Percentiles rank a stretch among this genome's conserved stretches.
These are phyloP conservation scores for Serendipita sp. DNA, from an alignment of 1,284 basidiomycete species.

Conservation along the genomic window DNA sequence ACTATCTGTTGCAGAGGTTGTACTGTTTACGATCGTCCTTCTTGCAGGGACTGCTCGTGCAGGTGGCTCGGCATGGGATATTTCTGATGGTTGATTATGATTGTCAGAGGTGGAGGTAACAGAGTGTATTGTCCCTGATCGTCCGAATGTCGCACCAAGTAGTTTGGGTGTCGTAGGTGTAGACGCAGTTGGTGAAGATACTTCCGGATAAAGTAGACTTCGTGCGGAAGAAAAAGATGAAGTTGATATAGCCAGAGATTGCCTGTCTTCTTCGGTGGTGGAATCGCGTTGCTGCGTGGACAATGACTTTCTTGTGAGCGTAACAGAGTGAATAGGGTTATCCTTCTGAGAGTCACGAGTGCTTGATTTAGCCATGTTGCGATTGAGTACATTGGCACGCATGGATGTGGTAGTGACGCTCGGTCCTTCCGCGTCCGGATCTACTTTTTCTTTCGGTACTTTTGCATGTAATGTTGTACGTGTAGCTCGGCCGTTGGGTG, in stretches of 20 bases:
- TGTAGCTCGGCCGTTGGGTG: constrained; percentile 13
- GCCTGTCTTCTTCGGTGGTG: neutral
- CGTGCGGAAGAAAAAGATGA: neutral
- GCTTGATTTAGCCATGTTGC: constrained; percentile 25
- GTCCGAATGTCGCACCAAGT: constrained; percentile 5
- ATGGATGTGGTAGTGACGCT: constrained; percentile 34
- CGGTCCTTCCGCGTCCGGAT: constrained; percentile 30
- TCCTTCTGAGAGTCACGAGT: constrained; percentile 16
- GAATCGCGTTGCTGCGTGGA: neutral
- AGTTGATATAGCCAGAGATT: neutral
- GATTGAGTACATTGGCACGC: constrained; percentile 42
- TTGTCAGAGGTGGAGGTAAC: constrained; percentile 12
- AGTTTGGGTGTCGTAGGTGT: neutral
- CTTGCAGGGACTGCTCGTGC: constrained; percentile 8
- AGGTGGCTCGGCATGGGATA: constrained; percentile 2
- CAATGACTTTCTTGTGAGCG: neutral
- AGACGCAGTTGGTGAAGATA: neutral
- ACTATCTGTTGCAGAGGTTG: constrained; percentile 9
- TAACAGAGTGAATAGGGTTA: constrained; percentile 7
- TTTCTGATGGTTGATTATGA: neutral
- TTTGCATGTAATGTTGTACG: constrained; percentile 17
- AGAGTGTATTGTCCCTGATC: constrained; percentile 10
- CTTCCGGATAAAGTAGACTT: neutral
- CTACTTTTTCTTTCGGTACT: constrained; percentile 15
- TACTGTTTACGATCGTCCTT: constrained; percentile 8